A percentile compares a stretch with the other conserved stretches of the same genome.
Conservation (phyloP, 208 protist genomes). For the Naegleria fowleri region DNA sequence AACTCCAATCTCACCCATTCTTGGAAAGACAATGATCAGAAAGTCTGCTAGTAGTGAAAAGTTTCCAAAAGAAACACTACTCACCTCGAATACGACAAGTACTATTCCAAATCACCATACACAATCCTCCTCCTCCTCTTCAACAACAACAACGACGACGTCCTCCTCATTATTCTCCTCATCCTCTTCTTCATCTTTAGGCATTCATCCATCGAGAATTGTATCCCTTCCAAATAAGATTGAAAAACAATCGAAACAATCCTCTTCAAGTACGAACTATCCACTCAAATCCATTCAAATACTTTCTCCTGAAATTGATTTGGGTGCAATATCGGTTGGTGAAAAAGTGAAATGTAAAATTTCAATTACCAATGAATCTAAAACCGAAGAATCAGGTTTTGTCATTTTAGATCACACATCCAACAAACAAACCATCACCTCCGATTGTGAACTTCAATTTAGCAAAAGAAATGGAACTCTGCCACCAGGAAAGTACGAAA, state of each 20-base stretch:
- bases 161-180: too few relatives aligned
- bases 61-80: too few relatives aligned
- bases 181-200: too few relatives aligned
- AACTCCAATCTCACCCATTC: too few relatives aligned
- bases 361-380: background rate
- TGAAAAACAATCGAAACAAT: background rate
- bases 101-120: too few relatives aligned
- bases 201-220: background rate
- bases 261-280: background rate
- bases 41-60: too few relatives aligned
- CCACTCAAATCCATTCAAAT: background rate
- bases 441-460: background rate
- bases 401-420: background rate
- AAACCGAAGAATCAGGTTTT: background rate
- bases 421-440: too few relatives aligned
- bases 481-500: background rate
- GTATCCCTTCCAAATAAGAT: background rate
- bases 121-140: background rate
- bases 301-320: background rate
- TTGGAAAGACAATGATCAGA: too few relatives aligned
- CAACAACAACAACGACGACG: background rate
- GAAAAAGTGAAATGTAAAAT: background rate
- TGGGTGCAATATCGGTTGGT: background rate
- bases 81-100: too few relatives aligned
- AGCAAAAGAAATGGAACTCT: background rate